phyloP scores from a whole-genome alignment of 179 eudicot species.

The Amaranthus tricolor region DNA sequence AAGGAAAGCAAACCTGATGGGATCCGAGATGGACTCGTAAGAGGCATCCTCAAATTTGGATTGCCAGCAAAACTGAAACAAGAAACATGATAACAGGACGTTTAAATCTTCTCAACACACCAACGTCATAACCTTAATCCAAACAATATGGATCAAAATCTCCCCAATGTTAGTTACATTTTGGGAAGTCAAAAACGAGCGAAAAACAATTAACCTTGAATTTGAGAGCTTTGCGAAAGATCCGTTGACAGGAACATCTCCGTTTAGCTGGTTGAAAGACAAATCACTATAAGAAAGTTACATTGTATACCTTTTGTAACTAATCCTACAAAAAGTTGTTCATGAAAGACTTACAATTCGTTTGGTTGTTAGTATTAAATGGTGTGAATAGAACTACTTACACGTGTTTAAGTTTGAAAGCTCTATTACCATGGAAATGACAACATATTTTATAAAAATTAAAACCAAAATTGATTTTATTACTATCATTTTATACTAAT shows the following conservation, averaged over 20 bases:
- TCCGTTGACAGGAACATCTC: slow-evolving; percentile 76
- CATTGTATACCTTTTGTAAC: background rate
- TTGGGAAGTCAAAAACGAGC: background rate
- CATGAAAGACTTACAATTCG: too few species aligned
- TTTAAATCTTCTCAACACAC: background rate
- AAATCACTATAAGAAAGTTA: slow-evolving; percentile 56
- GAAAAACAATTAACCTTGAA: slow-evolving; percentile 46
- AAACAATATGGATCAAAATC: background rate
- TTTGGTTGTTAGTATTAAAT: too few species aligned
- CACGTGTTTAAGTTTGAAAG: too few species aligned
- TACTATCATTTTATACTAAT: too few species aligned
- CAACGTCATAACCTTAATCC: background rate
- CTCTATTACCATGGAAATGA: too few species aligned
- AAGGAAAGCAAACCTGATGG: slow-evolving; percentile 40
- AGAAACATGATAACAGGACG: slow-evolving; percentile 2
- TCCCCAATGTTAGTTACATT: background rate
- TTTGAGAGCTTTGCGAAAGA: slow-evolving; percentile 77
- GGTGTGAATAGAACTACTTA: too few species aligned
- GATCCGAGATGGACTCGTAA: slow-evolving; percentile 54
- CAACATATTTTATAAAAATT: too few species aligned
- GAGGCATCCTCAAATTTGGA: slow-evolving; percentile 28
- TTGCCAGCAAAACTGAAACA: slow-evolving; percentile 60
- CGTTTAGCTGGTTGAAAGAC: slow-evolving; percentile 60
- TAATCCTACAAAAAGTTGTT: background rate
- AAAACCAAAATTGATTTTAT: too few species aligned